phyloP scores from a whole-genome alignment of 169 alveolate genomes.

The Plasmodium blacklocki region DNA sequence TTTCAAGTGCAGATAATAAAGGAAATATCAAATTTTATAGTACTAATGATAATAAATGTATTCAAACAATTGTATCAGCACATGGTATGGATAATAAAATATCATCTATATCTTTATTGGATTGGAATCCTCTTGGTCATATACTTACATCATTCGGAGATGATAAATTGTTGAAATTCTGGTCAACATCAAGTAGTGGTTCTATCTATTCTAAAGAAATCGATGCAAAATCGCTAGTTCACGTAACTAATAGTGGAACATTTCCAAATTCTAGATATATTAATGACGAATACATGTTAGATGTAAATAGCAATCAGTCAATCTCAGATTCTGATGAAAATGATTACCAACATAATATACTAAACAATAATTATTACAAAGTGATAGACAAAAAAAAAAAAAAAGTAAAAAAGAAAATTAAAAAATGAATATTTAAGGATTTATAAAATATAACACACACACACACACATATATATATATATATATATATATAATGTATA shows the following conservation, averaged over 20 bases:
- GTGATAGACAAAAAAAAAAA: conserved; percentile 3
- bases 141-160: conserved; percentile 90
- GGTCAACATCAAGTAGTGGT: conserved; percentile 85
- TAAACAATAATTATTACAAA: conserved; percentile 59
- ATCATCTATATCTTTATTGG: conserved; percentile 84
- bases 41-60: conserved; percentile 78
- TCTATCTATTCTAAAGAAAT: conserved; percentile 76
- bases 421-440: no score
- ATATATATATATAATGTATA: background rate
- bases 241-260: conserved; percentile 64
- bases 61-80: conserved; percentile 77
- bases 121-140: conserved; percentile 93
- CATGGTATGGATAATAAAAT: conserved; percentile 78
- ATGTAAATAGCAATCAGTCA: conserved; percentile 77
- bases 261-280: conserved; percentile 79
- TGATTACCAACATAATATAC: conserved; percentile 13
- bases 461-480: no score
- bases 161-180: conserved; percentile 85
- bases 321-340: conserved; percentile 57
- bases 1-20: conserved; percentile 86
- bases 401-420: conserved; percentile 13
- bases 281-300: conserved; percentile 77
- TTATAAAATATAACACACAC: background rate
- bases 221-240: conserved; percentile 73
- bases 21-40: conserved; percentile 85